phyloP scores from a whole-genome alignment of 768 basidiomycete genomes.

The Hirschioporus abietinus region DNA sequence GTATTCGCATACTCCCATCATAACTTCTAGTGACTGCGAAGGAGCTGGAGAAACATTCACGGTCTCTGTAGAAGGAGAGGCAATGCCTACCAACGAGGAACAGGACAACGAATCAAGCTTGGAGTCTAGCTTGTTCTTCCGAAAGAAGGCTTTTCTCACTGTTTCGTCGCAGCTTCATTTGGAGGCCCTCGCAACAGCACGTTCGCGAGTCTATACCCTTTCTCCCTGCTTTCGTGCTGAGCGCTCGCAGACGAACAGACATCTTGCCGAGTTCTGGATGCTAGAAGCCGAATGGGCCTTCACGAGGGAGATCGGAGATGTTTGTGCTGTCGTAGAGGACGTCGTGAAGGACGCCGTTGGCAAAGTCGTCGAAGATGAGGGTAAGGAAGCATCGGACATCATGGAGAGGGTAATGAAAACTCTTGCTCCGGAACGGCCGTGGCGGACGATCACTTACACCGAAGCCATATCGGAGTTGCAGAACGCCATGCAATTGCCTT shows the following conservation, averaged over 20 bases:
- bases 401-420: neutral
- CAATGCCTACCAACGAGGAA: neutral
- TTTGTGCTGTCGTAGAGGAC: constrained; percentile 55
- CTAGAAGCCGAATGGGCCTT: constrained; percentile 92
- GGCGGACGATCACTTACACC: constrained; percentile 75
- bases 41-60: constrained; percentile 92
- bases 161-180: constrained; percentile 96
- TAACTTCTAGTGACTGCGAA: constrained; percentile 92
- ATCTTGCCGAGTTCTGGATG: constrained; percentile 99
- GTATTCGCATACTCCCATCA: constrained; percentile 77
- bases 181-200: constrained; percentile 73
- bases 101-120: constrained; percentile 9
- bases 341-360: constrained; percentile 38
- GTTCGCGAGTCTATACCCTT: constrained; percentile 86
- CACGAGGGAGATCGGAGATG: constrained; percentile 36
- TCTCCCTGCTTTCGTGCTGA: constrained; percentile 95
- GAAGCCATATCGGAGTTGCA: constrained; percentile 63
- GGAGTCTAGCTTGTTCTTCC: constrained; percentile 59
- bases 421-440: constrained; percentile 30
- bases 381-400: constrained; percentile 12
- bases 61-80: constrained; percentile 29
- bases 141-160: constrained; percentile 74
- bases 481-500: constrained; percentile 21
- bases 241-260: constrained; percentile 79
- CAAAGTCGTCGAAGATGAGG: constrained; percentile 9